Evolutionary conservation across 805 yeast genomes (phyloP), one percentile per base, ranked within the genome.

Genomic region (Schwanniomyces vanrijiae): DNA sequence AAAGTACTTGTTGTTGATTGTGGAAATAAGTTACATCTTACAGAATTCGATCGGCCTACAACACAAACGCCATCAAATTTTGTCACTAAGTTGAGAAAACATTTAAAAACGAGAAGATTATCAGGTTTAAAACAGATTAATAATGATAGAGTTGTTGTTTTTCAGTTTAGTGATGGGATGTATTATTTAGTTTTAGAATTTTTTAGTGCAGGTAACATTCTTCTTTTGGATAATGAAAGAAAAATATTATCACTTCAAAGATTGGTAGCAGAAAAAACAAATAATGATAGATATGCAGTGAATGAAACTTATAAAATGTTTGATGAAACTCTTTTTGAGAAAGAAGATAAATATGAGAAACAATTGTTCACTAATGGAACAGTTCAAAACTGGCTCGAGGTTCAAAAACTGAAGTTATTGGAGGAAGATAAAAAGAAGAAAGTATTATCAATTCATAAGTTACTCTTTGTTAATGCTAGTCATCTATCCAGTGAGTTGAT

Each of bases 201-300:
- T 59, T 92, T 91, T 70, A 88, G 97, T 61, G 97, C 97, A 2
- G 99, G 99, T 22, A 92, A 92, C 61, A 80, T 92, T 45, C 71
- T 92, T 16, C 72, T 92, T 18, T 72, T 92, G 51, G 95, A 92
- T 63, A 76, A 81, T 24, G 77, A 84, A 18, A 65, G 74, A 49
- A 83, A 79, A 55, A 90, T 91, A 43, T 55, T 90, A 57, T 74
- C 92, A 0, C 68, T 90, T 24, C 91, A 87, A 60, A 81, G 97
- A 65, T 69, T 86, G 19, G 97, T 90, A 8, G 81, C 81, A 28
- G 95, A 87, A 45, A 80, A 83, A 57, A 87, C 80, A 31, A 82
- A 81, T 52, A 80, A 79, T 45, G 82, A 73, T 38, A 75, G 74
- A 48, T 84, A 84, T 59, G 88, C 89, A 1, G 91, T 89, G 24